Evolutionary conservation across 148 eudicot species (phyloP).

Genomic region (Cornus suecica): DNA sequence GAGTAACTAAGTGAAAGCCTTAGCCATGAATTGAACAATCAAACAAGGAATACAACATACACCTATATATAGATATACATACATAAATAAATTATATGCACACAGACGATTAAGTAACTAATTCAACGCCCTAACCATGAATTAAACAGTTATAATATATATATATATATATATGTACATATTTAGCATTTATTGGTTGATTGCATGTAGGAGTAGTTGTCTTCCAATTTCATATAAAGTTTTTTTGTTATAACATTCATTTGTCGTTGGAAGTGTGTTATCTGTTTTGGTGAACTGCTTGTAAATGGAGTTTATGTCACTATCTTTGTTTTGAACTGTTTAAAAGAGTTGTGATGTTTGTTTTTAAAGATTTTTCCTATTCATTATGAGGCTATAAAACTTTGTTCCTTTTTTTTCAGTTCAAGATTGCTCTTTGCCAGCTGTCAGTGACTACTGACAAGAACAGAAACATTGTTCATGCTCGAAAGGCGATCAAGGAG

Average conservation of each 20-base stretch:
- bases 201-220: slow-evolving; percentile 87
- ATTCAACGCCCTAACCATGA: too few relatives aligned
- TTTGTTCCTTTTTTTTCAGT: slow-evolving; percentile 36
- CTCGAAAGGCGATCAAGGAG: slow-evolving; percentile 67
- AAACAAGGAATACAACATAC: neutral
- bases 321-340: neutral
- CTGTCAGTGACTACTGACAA: slow-evolving; percentile 88
- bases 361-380: neutral
- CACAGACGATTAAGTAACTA: too few relatives aligned
- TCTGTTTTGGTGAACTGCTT: too few relatives aligned
- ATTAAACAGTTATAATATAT: too few relatives aligned
- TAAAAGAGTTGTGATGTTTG: neutral
- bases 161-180: too few relatives aligned
- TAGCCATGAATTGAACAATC: neutral
- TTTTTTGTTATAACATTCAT: neutral
- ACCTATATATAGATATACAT: too few relatives aligned
- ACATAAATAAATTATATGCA: too few relatives aligned
- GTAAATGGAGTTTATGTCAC: too few relatives aligned
- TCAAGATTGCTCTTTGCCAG: slow-evolving; percentile 85
- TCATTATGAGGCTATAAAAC: neutral
- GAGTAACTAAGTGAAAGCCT: neutral
- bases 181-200: neutral
- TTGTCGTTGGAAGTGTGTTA: neutral
- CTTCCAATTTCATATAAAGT: too few relatives aligned
- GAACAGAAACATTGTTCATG: slow-evolving; percentile 76